Percentiles rank a stretch among this genome's conserved stretches.
These are phyloP conservation scores for Ascochyta clinopodiicola DNA, from an alignment of 2,329 filamentous ascomycete genomes.

Conservation along the genomic window DNA sequence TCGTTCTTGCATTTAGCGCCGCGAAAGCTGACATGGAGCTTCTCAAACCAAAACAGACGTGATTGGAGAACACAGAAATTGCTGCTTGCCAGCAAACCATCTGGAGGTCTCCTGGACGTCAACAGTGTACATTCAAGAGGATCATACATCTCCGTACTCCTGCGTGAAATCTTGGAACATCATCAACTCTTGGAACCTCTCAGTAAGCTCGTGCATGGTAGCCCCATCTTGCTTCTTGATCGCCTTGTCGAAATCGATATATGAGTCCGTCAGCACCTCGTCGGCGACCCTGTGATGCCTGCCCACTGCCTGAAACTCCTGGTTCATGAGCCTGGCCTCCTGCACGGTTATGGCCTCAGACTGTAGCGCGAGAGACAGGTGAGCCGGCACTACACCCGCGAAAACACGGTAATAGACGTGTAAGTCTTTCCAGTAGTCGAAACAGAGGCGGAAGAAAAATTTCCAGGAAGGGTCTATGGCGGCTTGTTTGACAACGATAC, in stretches of 20 bases:
- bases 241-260: conserved; percentile 10
- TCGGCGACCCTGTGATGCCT: not conserved
- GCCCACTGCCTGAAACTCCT: conserved; percentile 1
- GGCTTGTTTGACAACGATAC: conserved; percentile 5
- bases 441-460: conserved; percentile 8
- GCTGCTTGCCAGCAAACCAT: too few relatives aligned
- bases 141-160: not conserved
- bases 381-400: not conserved
- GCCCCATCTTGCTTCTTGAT: conserved; percentile 12
- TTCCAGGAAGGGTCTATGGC: conserved; percentile 3
- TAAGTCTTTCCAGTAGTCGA: conserved; percentile 4
- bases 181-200: conserved; percentile 36
- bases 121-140: too few relatives aligned
- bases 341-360: not conserved
- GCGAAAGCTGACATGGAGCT: too few relatives aligned
- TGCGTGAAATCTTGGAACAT: conserved; percentile 31
- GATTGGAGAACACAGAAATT: too few relatives aligned
- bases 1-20: too few relatives aligned
- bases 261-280: not conserved
- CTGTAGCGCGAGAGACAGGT: not conserved
- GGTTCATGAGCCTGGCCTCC: not conserved
- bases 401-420: not conserved
- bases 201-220: conserved; percentile 33
- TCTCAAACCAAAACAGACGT: too few relatives aligned
- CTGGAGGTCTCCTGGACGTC: too few relatives aligned